Base-by-base conservation (phyloP, 202 grass and related monocot species). In the Brachypodium distachyon region DNA sequence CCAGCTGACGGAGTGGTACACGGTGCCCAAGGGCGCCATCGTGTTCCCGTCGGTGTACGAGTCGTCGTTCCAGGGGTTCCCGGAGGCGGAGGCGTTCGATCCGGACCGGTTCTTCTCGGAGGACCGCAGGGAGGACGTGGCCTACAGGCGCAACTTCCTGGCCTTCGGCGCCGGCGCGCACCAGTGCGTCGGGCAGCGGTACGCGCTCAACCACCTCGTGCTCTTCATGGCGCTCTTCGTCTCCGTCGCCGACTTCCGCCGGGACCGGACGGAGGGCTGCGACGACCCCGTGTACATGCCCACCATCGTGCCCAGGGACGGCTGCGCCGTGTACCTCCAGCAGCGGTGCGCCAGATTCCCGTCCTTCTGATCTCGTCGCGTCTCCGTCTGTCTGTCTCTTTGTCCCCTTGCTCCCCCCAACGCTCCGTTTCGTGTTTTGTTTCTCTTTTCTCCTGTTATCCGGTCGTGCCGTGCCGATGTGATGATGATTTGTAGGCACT, bases 21-120 rank as follows among this genome's bases (percentile, higher is more conserved):
- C 92, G 47, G 74, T 96, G 33, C 96, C 96, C 23, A 99, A 99
- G 40, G 96, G 96, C 21, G 66, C 92, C 51, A 96, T 99, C 80
- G 96, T 99, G 59, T 99, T 99, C 79, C 96, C 96, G 62, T 93
- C 89, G 12, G 83, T 89, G 48, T 95, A 85, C 81, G 96, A 99
- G 70, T 99, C 96, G 47, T 93, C 96, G 11, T 93, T 99, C 77
- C 92, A 96, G 81, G 96, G 96, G 14, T 99, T 99, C 81, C 64
- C 87, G 2, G 75, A 78, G 0, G 56, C 96, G 0, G 89, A 87
- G 31, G 61, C 29, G 10, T 99, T 99, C 86, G 92, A 99, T 67
- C 96, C 96, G 51, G 96, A 96, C 0, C 87, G 96, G 0, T 96
- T 96, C 65, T 96, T 96, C 88, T 83, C 66, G 0, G 89, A 92